Percentiles rank a stretch among this genome's conserved stretches.
Evolutionary conservation across 2,329 filamentous ascomycete genomes (phyloP).

Genomic region (Ophiostoma montium): DNA sequence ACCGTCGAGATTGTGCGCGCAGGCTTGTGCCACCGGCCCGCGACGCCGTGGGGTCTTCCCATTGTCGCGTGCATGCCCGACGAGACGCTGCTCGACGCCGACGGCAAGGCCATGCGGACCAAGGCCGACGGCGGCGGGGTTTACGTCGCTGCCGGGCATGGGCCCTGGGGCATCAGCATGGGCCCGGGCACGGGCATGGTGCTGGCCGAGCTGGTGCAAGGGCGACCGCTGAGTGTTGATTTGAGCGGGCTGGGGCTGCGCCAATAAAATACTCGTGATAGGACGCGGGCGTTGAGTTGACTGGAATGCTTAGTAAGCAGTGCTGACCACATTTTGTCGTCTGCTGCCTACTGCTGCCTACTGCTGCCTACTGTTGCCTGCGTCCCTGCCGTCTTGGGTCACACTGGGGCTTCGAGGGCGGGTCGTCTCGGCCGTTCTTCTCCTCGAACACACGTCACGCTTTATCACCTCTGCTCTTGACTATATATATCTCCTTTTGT

Average conservation of each 20-base stretch:
- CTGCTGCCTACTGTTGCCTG: too few relatives aligned
- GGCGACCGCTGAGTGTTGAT: slow-evolving; percentile 42
- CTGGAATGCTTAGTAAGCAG: not conserved
- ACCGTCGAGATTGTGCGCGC: slow-evolving; percentile 50
- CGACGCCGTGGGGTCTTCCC: slow-evolving; percentile 49
- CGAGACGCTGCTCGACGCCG: slow-evolving; percentile 33
- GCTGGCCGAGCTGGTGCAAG: slow-evolving; percentile 55
- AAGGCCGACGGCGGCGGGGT: slow-evolving; percentile 37
- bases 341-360: too few relatives aligned
- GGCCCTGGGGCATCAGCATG: slow-evolving; percentile 58
- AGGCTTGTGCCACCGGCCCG: slow-evolving; percentile 57
- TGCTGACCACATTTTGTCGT: too few relatives aligned
- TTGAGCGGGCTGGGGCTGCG: slow-evolving; percentile 32
- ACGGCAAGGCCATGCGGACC: slow-evolving; percentile 21
- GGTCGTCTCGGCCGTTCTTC: too few relatives aligned
- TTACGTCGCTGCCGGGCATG: slow-evolving; percentile 58
- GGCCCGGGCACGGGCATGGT: slow-evolving; percentile 56
- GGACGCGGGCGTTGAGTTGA: too few relatives aligned
- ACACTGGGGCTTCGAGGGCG: too few relatives aligned
- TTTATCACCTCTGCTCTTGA: too few relatives aligned
- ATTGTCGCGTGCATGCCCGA: slow-evolving; percentile 47
- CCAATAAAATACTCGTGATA: not conserved
- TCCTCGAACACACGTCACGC: too few relatives aligned
- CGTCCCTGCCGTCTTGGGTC: too few relatives aligned
- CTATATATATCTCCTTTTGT: too few relatives aligned